phyloP scores from a whole-genome alignment of 495 filamentous ascomycete genomes.

The Xylaria telfairii region DNA sequence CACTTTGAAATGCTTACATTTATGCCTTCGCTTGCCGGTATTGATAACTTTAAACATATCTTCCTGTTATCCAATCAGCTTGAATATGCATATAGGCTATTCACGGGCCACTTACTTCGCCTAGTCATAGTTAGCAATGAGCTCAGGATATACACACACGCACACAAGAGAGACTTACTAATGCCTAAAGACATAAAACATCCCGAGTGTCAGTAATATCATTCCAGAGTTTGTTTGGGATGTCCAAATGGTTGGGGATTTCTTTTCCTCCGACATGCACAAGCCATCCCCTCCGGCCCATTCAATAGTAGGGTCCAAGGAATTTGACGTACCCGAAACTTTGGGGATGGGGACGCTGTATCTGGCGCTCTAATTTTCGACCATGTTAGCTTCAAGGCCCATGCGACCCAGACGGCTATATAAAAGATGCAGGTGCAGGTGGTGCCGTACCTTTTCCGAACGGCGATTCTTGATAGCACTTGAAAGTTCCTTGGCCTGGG shows the following conservation, averaged over 20 bases:
- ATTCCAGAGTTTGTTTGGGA: background rate
- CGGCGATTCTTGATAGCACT: slow-evolving; percentile 85
- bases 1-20: slow-evolving; percentile 40
- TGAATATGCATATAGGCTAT: background rate
- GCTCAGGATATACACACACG: background rate
- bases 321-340: slow-evolving; percentile 81
- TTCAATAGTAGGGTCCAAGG: background rate
- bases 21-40: slow-evolving; percentile 63
- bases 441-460: slow-evolving; percentile 31
- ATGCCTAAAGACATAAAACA: slow-evolving; percentile 2
- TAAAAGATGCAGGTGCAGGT: background rate
- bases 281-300: background rate
- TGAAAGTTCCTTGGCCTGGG: slow-evolving; percentile 86
- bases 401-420: slow-evolving; percentile 30
- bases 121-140: slow-evolving; percentile 7
- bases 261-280: background rate
- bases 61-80: slow-evolving; percentile 60
- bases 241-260: background rate
- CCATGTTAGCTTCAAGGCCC: slow-evolving; percentile 67
- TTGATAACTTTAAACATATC: slow-evolving; percentile 99
- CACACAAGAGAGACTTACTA: slow-evolving; percentile 13
- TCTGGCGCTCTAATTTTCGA: slow-evolving; percentile 69
- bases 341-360: slow-evolving; percentile 94
- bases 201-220: background rate
- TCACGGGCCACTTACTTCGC: background rate